These are phyloP conservation scores for Phragmites australis DNA, from an alignment of 176 grass and related monocot species.

Conservation along the genomic window DNA sequence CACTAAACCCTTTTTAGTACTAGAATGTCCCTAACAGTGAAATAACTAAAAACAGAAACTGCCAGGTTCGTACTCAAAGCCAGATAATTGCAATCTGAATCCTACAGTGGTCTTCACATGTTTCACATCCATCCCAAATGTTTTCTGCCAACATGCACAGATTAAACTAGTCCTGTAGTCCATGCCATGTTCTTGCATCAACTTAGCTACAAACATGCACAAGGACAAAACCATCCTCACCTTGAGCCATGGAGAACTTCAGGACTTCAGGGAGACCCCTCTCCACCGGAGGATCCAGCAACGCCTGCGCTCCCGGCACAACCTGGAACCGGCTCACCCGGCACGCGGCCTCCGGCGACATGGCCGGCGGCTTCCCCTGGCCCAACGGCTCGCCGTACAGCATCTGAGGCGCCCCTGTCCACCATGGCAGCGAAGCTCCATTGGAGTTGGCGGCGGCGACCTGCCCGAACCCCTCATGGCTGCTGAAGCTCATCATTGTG, in stretches of 20 bases:
- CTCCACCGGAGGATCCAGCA: constrained; percentile 42
- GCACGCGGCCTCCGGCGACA: constrained; percentile 30
- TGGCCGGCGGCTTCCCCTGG: constrained; percentile 39
- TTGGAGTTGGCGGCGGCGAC: background rate
- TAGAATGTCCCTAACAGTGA: background rate
- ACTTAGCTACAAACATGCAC: background rate
- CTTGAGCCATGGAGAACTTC: constrained; percentile 62
- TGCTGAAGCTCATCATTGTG: constrained; percentile 50
- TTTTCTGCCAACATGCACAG: background rate
- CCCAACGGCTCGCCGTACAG: constrained; percentile 51
- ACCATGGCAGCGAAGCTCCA: constrained; percentile 53
- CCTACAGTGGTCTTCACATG: background rate
- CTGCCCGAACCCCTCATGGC: constrained; percentile 38
- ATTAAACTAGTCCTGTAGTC: constrained; percentile 10
- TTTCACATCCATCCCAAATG: background rate
- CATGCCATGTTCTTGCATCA: background rate
- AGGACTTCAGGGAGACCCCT: constrained; percentile 41
- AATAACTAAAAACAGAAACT: background rate
- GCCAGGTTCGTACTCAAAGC: background rate
- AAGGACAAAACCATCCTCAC: constrained; percentile 42
- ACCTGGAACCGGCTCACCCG: constrained; percentile 49
- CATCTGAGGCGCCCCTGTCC: constrained; percentile 41
- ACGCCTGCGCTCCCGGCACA: constrained; percentile 34
- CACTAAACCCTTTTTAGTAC: background rate
- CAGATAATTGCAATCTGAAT: background rate